Conservation (phyloP, 345 rosid genomes). For the Murraya koenigii region DNA sequence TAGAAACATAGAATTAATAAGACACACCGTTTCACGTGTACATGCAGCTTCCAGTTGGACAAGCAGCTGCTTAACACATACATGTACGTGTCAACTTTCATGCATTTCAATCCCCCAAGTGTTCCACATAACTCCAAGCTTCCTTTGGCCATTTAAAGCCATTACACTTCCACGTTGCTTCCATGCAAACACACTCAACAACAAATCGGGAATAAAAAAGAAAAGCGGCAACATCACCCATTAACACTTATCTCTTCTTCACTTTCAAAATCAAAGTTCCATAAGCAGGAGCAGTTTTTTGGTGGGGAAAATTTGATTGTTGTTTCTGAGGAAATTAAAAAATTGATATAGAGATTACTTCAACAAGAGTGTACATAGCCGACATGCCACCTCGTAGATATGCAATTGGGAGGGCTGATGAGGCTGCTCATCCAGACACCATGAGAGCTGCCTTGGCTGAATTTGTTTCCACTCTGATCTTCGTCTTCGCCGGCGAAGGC, state of each 20-base stretch:
- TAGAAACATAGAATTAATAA: background rate
- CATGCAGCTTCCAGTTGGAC: background rate
- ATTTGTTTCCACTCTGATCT: constrained; percentile 65
- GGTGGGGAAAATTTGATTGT: background rate
- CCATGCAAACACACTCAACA: constrained; percentile 24
- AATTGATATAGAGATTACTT: background rate
- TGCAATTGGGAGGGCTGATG: constrained; percentile 43
- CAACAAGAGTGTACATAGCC: background rate
- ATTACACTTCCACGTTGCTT: constrained; percentile 27
- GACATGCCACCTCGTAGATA: constrained; percentile 39
- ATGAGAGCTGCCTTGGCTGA: constrained; percentile 63
- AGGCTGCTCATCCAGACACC: constrained; percentile 50
- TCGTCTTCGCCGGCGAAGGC: constrained; percentile 81
- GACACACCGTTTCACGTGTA: background rate
- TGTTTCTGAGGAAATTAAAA: background rate
- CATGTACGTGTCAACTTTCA: constrained; percentile 29
- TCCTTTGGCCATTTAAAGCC: constrained; percentile 17
- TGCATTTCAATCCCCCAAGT: constrained; percentile 28
- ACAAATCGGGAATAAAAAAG: too few relatives aligned
- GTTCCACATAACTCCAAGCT: constrained; percentile 29
- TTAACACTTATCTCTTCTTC: background rate
- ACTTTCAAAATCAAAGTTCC: background rate
- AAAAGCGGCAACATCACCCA: background rate
- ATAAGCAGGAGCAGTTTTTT: background rate
- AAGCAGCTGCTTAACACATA: constrained; percentile 13